phyloP scores from a whole-genome alignment of 179 eudicot species.

The Dionaea muscipula region DNA sequence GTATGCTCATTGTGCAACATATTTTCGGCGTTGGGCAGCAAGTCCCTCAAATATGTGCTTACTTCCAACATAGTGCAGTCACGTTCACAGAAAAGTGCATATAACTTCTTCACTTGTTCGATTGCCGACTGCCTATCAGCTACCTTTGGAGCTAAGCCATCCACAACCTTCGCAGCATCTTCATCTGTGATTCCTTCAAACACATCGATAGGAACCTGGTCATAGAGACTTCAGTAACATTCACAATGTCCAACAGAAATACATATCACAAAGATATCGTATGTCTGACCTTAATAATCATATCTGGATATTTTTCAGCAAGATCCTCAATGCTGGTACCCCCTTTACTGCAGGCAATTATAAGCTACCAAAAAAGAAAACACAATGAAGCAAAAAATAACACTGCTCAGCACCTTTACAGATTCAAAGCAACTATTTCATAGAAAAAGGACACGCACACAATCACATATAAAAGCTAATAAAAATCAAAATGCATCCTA shows the following conservation, averaged over 20 bases:
- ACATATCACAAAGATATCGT: background rate
- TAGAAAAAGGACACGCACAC: too few species aligned
- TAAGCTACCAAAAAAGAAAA: constrained; percentile 34
- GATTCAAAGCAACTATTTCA: background rate
- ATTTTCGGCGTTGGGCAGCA: background rate
- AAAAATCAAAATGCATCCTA: too few species aligned
- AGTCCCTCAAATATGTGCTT: constrained; percentile 6
- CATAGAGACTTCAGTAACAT: background rate
- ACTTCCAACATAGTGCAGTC: constrained; percentile 93
- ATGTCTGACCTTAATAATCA: constrained; percentile 70
- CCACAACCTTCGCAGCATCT: constrained; percentile 98
- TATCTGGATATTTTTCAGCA: constrained; percentile 91
- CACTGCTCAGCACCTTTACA: background rate
- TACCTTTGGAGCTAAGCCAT: constrained; percentile 64
- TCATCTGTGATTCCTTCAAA: constrained; percentile 88
- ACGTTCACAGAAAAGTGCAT: constrained; percentile 67
- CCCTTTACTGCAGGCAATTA: constrained; percentile 82
- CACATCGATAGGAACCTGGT: constrained; percentile 85
- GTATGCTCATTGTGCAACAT: background rate
- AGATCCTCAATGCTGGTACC: constrained; percentile 97
- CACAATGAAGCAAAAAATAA: background rate
- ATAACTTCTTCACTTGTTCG: constrained; percentile 93
- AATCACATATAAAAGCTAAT: too few species aligned
- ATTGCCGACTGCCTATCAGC: constrained; percentile 69
- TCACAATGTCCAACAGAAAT: background rate